Percentiles rank a stretch among this genome's conserved stretches.
Conservation (phyloP, 2,329 filamentous ascomycete genomes). For the Rhytidhysteron rufulum region DNA sequence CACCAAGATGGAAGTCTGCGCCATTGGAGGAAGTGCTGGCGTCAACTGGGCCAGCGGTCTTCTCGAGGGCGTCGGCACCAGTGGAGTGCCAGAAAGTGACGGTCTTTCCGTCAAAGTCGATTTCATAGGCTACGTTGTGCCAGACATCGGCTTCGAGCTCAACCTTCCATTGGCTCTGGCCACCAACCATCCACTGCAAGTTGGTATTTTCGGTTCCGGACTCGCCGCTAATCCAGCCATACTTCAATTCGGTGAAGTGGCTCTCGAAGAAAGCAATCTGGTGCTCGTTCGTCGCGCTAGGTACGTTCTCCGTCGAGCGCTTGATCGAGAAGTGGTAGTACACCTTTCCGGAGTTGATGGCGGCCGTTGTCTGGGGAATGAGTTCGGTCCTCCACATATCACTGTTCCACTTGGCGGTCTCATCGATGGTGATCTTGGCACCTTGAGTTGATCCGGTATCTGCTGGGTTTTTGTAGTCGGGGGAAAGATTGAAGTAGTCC, state of each 20-base stretch:
- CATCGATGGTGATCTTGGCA: constrained; percentile 63
- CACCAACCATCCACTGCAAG: constrained; percentile 62
- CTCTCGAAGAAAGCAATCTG: constrained; percentile 63
- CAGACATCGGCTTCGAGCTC: constrained; percentile 61
- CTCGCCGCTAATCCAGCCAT: constrained; percentile 55
- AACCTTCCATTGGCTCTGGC: constrained; percentile 59
- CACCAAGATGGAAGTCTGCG: constrained; percentile 69
- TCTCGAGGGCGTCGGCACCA: constrained; percentile 53
- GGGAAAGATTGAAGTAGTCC: constrained; percentile 60
- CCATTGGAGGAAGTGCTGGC: constrained; percentile 63
- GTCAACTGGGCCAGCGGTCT: constrained; percentile 58
- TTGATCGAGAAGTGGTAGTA: constrained; percentile 71
- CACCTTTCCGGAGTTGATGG: constrained; percentile 63
- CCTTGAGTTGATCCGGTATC: constrained; percentile 61
- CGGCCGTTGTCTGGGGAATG: constrained; percentile 65
- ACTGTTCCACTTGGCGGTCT: constrained; percentile 66
- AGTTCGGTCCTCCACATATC: constrained; percentile 73
- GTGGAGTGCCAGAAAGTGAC: constrained; percentile 70
- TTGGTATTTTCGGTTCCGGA: constrained; percentile 49
- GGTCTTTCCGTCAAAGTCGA: constrained; percentile 60
- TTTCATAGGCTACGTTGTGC: constrained; percentile 74
- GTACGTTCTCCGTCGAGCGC: constrained; percentile 56
- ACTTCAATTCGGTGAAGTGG: constrained; percentile 73
- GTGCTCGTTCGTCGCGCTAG: constrained; percentile 61
- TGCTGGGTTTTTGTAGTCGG: constrained; percentile 61